A percentile compares a stretch with the other conserved stretches of the same genome.
Conservation (phyloP, 306 rosid species). For the Cicer yamashitae region DNA sequence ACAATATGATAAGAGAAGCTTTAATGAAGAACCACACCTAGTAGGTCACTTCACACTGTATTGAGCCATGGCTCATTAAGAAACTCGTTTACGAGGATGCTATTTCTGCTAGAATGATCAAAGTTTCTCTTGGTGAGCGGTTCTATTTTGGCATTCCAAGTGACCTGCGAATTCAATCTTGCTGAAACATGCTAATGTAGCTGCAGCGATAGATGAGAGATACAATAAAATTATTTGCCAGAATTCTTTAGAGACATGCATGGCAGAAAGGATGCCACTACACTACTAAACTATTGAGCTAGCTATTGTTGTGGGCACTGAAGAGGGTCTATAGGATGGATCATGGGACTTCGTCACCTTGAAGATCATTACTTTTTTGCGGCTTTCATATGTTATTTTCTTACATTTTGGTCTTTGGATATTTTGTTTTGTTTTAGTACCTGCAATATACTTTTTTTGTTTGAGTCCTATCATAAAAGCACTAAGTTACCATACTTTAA, state of each 20-base stretch:
- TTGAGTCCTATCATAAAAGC: too few species aligned
- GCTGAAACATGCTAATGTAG: neutral
- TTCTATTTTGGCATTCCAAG: conserved; percentile 9
- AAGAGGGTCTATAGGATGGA: neutral
- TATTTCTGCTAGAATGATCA: neutral
- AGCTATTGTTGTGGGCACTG: neutral
- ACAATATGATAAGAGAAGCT: too few species aligned
- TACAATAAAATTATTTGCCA: neutral
- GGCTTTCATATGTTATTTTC: too few species aligned
- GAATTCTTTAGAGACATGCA: neutral
- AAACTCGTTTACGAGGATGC: neutral
- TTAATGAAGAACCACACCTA: too few species aligned
- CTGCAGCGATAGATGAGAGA: neutral
- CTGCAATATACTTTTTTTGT: too few species aligned
- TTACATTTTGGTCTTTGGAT: too few species aligned
- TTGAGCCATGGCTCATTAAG: neutral
- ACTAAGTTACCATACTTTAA: too few species aligned
- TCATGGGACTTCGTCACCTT: neutral
- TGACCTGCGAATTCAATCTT: neutral
- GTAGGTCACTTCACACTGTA: neutral
- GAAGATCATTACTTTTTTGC: too few species aligned
- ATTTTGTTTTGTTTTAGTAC: neutral
- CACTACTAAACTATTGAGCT: neutral
- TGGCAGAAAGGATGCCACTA: neutral
- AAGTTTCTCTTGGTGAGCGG: neutral